A percentile compares a stretch with the other conserved stretches of the same genome.
phyloP scores from a whole-genome alignment of 164 flowering plant genomes.

The Magnolia kwangsiensis region DNA sequence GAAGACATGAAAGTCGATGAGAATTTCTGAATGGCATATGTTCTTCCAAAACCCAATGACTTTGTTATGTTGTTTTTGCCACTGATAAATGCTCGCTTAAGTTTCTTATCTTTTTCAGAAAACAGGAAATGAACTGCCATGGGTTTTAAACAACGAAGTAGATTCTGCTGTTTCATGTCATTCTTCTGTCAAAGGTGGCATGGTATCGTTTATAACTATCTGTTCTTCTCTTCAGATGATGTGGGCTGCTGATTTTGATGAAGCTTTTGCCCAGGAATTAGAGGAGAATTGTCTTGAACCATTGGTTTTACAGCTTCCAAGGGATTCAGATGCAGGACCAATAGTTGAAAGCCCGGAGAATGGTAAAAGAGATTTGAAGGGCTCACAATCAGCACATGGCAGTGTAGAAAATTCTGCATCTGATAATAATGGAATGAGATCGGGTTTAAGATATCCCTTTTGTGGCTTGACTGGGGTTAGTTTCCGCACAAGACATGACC shows the following conservation, averaged over 20 bases:
- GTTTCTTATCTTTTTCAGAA: background rate
- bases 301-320: constrained; percentile 50
- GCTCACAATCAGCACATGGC: constrained; percentile 31
- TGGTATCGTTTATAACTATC: background rate
- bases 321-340: constrained; percentile 31
- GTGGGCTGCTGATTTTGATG: constrained; percentile 97
- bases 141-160: too few relatives aligned
- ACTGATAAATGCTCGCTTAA: background rate
- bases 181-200: background rate
- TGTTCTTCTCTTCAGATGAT: constrained; percentile 57
- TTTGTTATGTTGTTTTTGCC: background rate
- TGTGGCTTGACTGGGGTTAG: constrained; percentile 68
- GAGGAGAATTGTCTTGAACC: constrained; percentile 65
- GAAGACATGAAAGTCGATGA: too few relatives aligned
- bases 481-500: constrained; percentile 62
- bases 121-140: background rate
- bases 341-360: constrained; percentile 33
- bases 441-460: constrained; percentile 44
- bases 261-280: constrained; percentile 38
- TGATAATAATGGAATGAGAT: constrained; percentile 36
- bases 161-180: background rate
- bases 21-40: background rate
- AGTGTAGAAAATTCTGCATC: constrained; percentile 28
- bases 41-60: background rate
- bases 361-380: constrained; percentile 32